Conservation (phyloP, 306 rosid genomes). For the Acmispon strigosus region DNA sequence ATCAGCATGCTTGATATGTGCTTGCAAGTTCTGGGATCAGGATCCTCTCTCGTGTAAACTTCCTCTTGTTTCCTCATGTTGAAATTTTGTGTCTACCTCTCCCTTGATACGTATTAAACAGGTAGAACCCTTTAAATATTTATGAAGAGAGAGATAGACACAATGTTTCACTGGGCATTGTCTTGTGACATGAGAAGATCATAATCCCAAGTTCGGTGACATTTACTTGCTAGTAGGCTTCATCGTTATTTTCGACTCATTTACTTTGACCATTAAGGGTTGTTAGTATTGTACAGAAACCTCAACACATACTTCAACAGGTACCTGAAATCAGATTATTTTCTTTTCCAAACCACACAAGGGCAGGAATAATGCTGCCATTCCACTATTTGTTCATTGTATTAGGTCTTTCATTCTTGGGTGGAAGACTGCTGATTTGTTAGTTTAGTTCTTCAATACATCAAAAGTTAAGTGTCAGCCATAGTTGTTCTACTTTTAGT, state of each 20-base stretch:
- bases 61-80: too few species aligned
- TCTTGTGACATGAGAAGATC: too few species aligned
- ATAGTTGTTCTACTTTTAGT: neutral
- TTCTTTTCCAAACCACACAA: neutral
- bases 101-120: too few species aligned
- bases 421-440: neutral
- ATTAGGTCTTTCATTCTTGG: neutral
- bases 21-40: neutral
- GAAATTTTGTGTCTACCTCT: too few species aligned
- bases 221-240: neutral
- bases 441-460: neutral
- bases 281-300: neutral
- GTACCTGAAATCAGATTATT: neutral
- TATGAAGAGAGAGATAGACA: too few species aligned
- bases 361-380: neutral
- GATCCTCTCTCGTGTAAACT: too few species aligned
- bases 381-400: neutral
- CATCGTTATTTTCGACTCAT: neutral
- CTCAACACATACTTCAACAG: neutral
- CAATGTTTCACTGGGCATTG: too few species aligned
- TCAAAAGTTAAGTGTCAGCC: neutral
- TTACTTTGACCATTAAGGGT: neutral
- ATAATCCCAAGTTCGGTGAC: too few species aligned
- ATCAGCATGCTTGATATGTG: neutral
- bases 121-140: too few species aligned